Conservation (phyloP, 1,284 basidiomycete species). For the Coniferiporia weirii region DNA sequence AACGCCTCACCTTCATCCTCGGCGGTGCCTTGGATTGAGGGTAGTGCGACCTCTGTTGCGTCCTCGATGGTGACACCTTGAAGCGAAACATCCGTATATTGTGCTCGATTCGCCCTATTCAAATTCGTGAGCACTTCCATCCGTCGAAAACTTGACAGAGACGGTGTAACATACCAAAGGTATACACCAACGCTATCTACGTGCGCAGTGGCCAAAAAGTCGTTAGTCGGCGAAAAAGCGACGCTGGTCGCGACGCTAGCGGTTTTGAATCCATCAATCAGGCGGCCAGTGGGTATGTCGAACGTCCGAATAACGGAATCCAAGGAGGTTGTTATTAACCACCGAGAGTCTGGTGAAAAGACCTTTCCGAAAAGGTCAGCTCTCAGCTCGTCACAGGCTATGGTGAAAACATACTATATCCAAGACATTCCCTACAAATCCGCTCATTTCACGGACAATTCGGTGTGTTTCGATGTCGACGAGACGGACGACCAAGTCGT, state of each 20-base stretch:
- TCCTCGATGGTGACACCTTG: conserved; percentile 77
- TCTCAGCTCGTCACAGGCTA: neutral
- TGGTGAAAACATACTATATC: conserved; percentile 62
- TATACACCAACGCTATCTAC: conserved; percentile 92
- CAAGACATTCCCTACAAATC: conserved; percentile 75
- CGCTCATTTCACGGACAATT: conserved; percentile 82
- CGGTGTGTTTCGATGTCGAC: conserved; percentile 89
- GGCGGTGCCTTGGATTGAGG: conserved; percentile 76
- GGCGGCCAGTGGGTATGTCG: conserved; percentile 87
- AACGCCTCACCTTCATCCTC: conserved; percentile 59
- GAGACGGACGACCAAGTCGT: conserved; percentile 80
- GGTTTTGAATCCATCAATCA: conserved; percentile 91
- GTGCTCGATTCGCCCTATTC: conserved; percentile 87
- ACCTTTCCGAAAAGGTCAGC: conserved; percentile 42
- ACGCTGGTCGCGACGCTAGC: conserved; percentile 88
- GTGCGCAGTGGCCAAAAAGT: conserved; percentile 94
- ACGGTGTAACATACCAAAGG: conserved; percentile 61
- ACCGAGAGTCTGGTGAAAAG: conserved; percentile 91
- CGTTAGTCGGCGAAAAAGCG: conserved; percentile 90
- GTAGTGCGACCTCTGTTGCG: conserved; percentile 64
- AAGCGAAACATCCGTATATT: conserved; percentile 84
- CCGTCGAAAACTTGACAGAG: neutral
- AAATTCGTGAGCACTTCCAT: neutral
- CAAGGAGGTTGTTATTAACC: conserved; percentile 85
- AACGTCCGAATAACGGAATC: conserved; percentile 94